A percentile compares a stretch with the other conserved stretches of the same genome.
These are phyloP conservation scores for Xylaria intraflava DNA, from an alignment of 495 filamentous ascomycete genomes.

Conservation along the genomic window DNA sequence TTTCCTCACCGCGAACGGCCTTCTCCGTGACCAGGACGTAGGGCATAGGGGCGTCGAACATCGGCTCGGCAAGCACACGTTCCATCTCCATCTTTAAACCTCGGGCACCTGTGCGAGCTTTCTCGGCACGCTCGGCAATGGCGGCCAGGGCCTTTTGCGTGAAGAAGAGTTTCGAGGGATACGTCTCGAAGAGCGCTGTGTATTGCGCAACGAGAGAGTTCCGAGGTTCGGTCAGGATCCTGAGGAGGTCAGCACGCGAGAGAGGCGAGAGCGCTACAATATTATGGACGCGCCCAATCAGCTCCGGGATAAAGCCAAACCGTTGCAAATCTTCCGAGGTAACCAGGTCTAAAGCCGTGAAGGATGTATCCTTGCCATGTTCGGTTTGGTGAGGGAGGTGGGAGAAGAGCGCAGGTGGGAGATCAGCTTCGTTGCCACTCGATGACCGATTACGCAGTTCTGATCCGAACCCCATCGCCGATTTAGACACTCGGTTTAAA, in stretches of 20 bases:
- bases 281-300: conserved; percentile 84
- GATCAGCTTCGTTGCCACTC: conserved; percentile 29
- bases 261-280: conserved; percentile 77
- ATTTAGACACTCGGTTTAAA: conserved; percentile 75
- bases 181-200: conserved; percentile 74
- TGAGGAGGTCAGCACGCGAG: conserved; percentile 67
- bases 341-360: conserved; percentile 76
- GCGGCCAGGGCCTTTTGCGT: conserved; percentile 71
- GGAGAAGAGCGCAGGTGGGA: conserved; percentile 37
- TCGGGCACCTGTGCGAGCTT: conserved; percentile 80
- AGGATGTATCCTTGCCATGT: conserved; percentile 25
- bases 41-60: conserved; percentile 75
- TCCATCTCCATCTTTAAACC: conserved; percentile 88
- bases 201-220: conserved; percentile 85
- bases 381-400: conserved; percentile 33
- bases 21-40: conserved; percentile 68
- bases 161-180: conserved; percentile 75
- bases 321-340: conserved; percentile 78
- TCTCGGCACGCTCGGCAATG: conserved; percentile 64
- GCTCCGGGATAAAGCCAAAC: conserved; percentile 92
- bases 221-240: conserved; percentile 86
- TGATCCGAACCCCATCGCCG: conserved; percentile 88
- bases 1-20: conserved; percentile 58
- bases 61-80: conserved; percentile 73
- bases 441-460: conserved; percentile 52